Conservation (phyloP, 495 filamentous ascomycete genomes). For the Penicillium antarcticum region DNA sequence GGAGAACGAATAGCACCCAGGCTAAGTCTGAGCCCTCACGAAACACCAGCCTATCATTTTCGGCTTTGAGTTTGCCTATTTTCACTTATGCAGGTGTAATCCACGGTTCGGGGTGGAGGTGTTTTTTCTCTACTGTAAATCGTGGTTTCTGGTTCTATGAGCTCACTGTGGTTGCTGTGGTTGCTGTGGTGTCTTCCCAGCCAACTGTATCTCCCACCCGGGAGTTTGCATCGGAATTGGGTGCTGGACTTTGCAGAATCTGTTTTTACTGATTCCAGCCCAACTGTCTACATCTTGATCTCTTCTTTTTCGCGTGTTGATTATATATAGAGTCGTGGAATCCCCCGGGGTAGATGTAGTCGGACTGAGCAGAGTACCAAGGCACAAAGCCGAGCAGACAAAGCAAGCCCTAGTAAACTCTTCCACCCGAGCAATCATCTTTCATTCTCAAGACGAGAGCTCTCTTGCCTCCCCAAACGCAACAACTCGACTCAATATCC, state of each 20-base stretch:
- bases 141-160: no score
- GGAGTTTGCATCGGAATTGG: not conserved
- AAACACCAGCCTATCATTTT: slow-evolving; percentile 5
- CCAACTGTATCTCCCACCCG: not conserved
- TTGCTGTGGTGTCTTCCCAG: not conserved
- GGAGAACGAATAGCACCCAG: not conserved
- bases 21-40: not conserved
- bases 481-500: no score
- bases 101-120: no score
- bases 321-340: not conserved
- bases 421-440: no score
- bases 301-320: not conserved
- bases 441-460: no score
- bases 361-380: no score
- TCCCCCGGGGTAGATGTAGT: no score
- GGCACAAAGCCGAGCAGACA: no score
- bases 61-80: not conserved
- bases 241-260: not conserved
- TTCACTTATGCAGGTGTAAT: not conserved
- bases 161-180: not conserved
- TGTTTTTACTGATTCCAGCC: not conserved
- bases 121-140: not conserved
- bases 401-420: no score
- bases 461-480: no score
- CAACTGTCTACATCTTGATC: not conserved